These are phyloP conservation scores for Bipolaris bicolor DNA, from an alignment of 2,329 filamentous ascomycete species.

Conservation along the genomic window DNA sequence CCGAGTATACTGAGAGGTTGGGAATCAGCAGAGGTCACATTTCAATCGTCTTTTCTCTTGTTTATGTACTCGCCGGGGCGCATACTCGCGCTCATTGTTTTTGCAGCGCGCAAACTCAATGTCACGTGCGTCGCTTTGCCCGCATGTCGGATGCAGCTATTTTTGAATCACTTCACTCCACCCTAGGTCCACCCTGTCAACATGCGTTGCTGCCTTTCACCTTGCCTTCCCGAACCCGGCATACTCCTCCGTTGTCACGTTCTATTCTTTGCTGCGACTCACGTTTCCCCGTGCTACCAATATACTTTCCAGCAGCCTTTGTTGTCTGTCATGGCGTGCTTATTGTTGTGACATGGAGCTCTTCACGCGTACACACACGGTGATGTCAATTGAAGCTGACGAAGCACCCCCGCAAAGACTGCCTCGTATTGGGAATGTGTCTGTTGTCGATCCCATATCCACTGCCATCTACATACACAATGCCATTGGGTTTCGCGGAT, in stretches of 20 bases:
- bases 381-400: not conserved
- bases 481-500: not conserved
- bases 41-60: not conserved
- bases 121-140: no score
- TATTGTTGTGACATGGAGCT: not conserved
- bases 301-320: no score
- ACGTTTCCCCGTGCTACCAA: no score
- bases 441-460: not conserved
- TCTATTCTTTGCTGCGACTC: no score
- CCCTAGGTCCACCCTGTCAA: no score
- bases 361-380: not conserved
- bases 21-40: slow-evolving; percentile 78
- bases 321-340: not conserved
- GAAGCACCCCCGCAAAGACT: not conserved
- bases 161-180: no score
- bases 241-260: no score
- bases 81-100: not conserved
- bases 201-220: no score
- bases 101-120: not conserved
- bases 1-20: slow-evolving; percentile 66
- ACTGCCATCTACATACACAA: not conserved
- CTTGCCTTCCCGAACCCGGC: no score
- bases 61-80: not conserved
- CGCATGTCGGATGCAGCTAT: no score
- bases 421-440: not conserved